Evolutionary conservation across 495 filamentous ascomycete genomes (phyloP).

Genomic region (Hyphodiscus hymeniophilus): DNA sequence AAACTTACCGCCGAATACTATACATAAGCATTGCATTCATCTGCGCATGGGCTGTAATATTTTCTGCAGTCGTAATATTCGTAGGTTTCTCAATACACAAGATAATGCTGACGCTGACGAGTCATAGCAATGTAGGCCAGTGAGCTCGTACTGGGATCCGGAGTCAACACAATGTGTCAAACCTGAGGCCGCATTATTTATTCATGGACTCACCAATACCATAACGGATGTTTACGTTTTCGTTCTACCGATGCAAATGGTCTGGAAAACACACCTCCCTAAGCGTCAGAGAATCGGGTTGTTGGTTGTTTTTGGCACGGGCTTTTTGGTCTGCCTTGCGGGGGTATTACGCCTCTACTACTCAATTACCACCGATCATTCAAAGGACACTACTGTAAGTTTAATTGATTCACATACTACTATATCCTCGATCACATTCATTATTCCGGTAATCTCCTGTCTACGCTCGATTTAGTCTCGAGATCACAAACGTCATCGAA

Average conservation of each 20-base stretch:
- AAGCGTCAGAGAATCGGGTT: slow-evolving; percentile 37
- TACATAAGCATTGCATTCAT: slow-evolving; percentile 9
- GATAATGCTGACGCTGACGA: neutral
- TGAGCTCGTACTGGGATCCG: slow-evolving; percentile 6
- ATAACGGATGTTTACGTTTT: slow-evolving; percentile 29
- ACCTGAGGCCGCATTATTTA: slow-evolving; percentile 1
- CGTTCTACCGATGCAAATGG: slow-evolving; percentile 39
- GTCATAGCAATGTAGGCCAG: slow-evolving; percentile 8
- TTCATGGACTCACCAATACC: slow-evolving; percentile 19
- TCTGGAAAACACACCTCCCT: slow-evolving; percentile 37
- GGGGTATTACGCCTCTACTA: slow-evolving; percentile 4
- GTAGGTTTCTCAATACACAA: neutral
- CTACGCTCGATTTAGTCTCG: no score
- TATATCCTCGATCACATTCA: no score
- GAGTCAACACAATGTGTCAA: neutral
- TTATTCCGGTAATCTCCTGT: no score
- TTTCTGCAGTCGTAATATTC: slow-evolving; percentile 2
- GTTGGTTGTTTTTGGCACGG: slow-evolving; percentile 37
- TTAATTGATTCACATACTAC: no score
- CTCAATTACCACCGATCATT: slow-evolving; percentile 1
- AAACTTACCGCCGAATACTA: slow-evolving; percentile 3
- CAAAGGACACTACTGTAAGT: slow-evolving; percentile 1
- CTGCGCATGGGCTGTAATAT: slow-evolving; percentile 4
- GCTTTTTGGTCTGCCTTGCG: slow-evolving; percentile 27
- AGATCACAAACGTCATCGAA: no score